A percentile compares a stretch with the other conserved stretches of the same genome.
phyloP scores from a whole-genome alignment of 169 alveolate genomes.

The Neospora caninum region DNA sequence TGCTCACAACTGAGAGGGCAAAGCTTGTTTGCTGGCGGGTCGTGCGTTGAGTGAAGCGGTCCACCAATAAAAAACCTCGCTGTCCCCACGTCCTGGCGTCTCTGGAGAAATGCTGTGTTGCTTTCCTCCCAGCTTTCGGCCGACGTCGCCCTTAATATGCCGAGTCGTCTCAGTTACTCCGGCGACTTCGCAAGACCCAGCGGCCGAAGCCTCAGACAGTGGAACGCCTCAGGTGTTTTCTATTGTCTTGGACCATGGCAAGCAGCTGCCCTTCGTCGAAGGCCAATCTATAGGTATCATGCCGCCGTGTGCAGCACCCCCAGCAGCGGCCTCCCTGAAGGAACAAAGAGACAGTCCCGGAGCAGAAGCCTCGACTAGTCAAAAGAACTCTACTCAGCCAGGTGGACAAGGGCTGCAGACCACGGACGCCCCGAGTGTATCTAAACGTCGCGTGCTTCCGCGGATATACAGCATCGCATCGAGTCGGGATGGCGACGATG shows the following conservation, averaged over 20 bases:
- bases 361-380: neutral
- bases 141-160: slow-evolving; percentile 19
- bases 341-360: neutral
- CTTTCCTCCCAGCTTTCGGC: slow-evolving; percentile 3
- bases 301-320: slow-evolving; percentile 18
- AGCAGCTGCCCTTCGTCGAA: slow-evolving; percentile 39
- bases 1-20: no score
- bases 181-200: neutral
- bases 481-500: slow-evolving; percentile 37
- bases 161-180: slow-evolving; percentile 11
- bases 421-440: neutral
- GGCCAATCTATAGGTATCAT: slow-evolving; percentile 51
- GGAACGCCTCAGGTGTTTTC: slow-evolving; percentile 10
- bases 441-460: neutral
- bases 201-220: neutral
- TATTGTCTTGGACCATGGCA: neutral
- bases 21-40: no score
- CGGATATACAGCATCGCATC: slow-evolving; percentile 49
- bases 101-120: no score
- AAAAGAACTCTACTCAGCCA: neutral
- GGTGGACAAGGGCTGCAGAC: neutral
- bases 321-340: neutral
- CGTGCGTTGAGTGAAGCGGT: no score
- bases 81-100: no score
- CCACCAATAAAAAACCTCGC: no score